A percentile compares a stretch with the other conserved stretches of the same genome.
phyloP scores from a whole-genome alignment of 768 basidiomycete genomes.

The Suillus americanus region DNA sequence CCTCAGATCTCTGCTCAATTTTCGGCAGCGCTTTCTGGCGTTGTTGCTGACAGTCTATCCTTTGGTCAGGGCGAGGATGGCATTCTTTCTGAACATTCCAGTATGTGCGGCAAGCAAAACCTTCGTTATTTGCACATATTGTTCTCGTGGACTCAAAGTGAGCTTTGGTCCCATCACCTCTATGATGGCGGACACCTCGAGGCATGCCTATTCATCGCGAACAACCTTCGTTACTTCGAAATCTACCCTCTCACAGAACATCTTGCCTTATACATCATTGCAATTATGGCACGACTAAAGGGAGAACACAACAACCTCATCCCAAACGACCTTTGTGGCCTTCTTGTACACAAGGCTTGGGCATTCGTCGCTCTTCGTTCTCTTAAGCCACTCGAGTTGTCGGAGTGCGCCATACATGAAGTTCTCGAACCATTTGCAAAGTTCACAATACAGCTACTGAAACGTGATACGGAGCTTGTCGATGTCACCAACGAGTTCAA shows the following conservation, averaged over 20 bases:
- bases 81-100: not conserved
- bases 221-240: slow-evolving; percentile 4
- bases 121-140: slow-evolving; percentile 11
- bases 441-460: slow-evolving; percentile 4
- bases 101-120: slow-evolving; percentile 6
- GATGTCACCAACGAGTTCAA: slow-evolving; percentile 5
- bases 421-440: slow-evolving; percentile 1
- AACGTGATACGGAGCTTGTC: not conserved
- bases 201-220: slow-evolving; percentile 5
- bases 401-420: slow-evolving; percentile 5
- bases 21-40: not conserved
- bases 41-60: not conserved
- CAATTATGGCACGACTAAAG: not conserved
- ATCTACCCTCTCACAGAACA: slow-evolving; percentile 9
- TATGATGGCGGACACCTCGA: slow-evolving; percentile 7
- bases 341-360: slow-evolving; percentile 10
- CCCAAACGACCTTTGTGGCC: slow-evolving; percentile 5
- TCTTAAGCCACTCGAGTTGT: not conserved
- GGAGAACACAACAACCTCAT: not conserved
- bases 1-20: not conserved
- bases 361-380: slow-evolving; percentile 4
- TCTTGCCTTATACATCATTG: slow-evolving; percentile 10
- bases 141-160: slow-evolving; percentile 4
- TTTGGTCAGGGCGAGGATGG: not conserved
- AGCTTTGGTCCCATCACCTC: slow-evolving; percentile 7